A percentile compares a stretch with the other conserved stretches of the same genome.
Conservation (phyloP, 2,329 filamentous ascomycete species). For the Daldinia sp. region DNA sequence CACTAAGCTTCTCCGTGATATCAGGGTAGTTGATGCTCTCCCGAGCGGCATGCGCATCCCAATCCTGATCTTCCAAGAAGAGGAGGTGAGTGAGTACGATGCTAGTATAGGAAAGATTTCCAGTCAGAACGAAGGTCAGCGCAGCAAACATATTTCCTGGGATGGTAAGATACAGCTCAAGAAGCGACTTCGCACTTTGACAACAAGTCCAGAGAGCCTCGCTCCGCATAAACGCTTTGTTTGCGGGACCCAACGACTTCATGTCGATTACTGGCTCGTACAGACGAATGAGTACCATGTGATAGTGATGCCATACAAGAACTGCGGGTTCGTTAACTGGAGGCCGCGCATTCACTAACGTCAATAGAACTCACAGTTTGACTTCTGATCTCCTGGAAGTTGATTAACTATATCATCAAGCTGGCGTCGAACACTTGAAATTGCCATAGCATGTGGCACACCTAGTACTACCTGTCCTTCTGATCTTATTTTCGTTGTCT, state of each 20-base stretch:
- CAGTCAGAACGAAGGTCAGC: background rate
- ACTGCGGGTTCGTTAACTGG: background rate
- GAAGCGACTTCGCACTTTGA: constrained; percentile 5
- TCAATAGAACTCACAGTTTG: background rate
- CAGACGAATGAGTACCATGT: background rate
- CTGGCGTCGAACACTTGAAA: background rate
- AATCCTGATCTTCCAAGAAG: background rate
- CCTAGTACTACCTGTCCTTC: background rate
- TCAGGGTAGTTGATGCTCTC: constrained; percentile 6
- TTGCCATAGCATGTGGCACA: background rate
- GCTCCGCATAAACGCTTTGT: background rate
- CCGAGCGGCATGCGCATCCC: constrained; percentile 1
- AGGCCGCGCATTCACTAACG: background rate
- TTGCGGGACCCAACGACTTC: background rate
- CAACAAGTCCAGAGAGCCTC: constrained; percentile 2
- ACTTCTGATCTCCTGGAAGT: background rate
- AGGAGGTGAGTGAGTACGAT: background rate
- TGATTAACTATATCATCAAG: background rate
- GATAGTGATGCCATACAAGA: background rate
- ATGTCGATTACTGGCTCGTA: constrained; percentile 6
- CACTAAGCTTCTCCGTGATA: background rate
- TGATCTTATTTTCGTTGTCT: background rate
- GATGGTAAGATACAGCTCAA: background rate
- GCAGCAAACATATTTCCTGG: constrained; percentile 2
- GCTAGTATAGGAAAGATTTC: background rate